Evolutionary conservation across 2,329 filamentous ascomycete genomes (phyloP), one percentile per base, ranked within the genome.

Genomic region (Endoconidiophora laricicola): DNA sequence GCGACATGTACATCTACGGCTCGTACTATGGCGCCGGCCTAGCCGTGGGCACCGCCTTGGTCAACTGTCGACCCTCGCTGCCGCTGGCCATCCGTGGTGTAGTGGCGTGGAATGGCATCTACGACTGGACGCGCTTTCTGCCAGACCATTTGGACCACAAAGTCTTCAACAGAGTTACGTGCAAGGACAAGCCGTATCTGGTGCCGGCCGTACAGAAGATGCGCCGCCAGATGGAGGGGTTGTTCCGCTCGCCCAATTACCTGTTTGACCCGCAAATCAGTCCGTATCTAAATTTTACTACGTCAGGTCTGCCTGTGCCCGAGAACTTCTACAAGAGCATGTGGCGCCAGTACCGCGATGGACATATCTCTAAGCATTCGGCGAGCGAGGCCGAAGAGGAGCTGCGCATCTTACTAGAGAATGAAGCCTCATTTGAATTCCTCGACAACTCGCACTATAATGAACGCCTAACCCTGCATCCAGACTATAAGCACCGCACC

Each of bases 41-140:
- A 6, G 78, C 74, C 24, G 64, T 70, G 12, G 70, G 73, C 1
- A 63, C 81, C 2, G 70, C 76, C 6, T 60, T 81, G 41, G 80
- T 75, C 2, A 74, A 79, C 58, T 63, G 69, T 1, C 64, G 67
- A 42, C 56, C 62, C 2, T 63, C 70, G 49, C 57, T 62, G 12
- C 61, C 57, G 29, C 66, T 74, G 57, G 66, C 64, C 38, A 64
- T 80, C 41, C 67, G 72, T 7, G 76, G 76, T 6, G 60, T 78
- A 29, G 62, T 76, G 14, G 68, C 70, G 6, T 72, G 72, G 60
- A 76, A 81, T 55, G 77, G 75, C 40, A 68, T 81, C 52, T 81
- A 77, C 62, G 72, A 81, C 62, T 81, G 77, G 78, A 76, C 74
- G 51, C 72, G 67, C 59, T 74, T 79, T 52, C 65, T 77, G 9